Base-by-base conservation (phyloP, 352 stramenopile genomes). In the Globisporangium nodosum region DNA sequence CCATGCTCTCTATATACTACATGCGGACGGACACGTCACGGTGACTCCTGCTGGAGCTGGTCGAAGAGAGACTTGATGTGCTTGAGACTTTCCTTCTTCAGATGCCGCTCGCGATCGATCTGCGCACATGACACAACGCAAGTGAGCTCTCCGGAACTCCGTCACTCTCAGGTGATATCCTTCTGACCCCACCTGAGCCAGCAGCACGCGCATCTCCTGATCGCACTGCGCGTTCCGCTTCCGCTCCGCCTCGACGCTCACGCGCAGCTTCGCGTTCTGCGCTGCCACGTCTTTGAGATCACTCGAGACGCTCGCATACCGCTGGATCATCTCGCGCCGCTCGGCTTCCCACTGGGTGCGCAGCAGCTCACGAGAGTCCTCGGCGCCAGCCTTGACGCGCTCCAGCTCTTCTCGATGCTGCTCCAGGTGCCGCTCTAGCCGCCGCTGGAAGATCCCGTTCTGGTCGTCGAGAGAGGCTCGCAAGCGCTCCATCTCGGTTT, bases 11-110 rank as follows among this genome's bases (percentile, higher is more conserved):
- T 21, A 9, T 46, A 37, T 20, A 52, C 46, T 20, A 21, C 39
- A 52, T n/a, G 27, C 15, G 7, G n/a, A 7, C 21, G 21, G 5
- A 21, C 18, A 45, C 3, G 24, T 68, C 68, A 85, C 11, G 76
- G 63, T 0, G 61, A 61, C 50, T 83, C 76, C 58, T 78, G 70
- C 55, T 89, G 79, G 51, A 91, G 58, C 58, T 89, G 76, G 33
- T 90, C 79, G 51, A 91, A 91, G 15, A 91, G 65, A 40, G 76
- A 81, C 62, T 88, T 87, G 68, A 90, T 88, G 35, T 90, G 78
- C 24, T 71, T 69, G n/a, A 88, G 58, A 33, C 77, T 84, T 27
- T 88, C 64, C 48, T 88, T 84, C 67, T 90, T 88, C 3, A 77
- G 43, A 54, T 88, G 74, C 2, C 81, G 74, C 49, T 90, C 81